Evolutionary conservation across 2,329 filamentous ascomycete species (phyloP), one percentile per base, ranked within the genome.

Genomic region (Fusarium musae): DNA sequence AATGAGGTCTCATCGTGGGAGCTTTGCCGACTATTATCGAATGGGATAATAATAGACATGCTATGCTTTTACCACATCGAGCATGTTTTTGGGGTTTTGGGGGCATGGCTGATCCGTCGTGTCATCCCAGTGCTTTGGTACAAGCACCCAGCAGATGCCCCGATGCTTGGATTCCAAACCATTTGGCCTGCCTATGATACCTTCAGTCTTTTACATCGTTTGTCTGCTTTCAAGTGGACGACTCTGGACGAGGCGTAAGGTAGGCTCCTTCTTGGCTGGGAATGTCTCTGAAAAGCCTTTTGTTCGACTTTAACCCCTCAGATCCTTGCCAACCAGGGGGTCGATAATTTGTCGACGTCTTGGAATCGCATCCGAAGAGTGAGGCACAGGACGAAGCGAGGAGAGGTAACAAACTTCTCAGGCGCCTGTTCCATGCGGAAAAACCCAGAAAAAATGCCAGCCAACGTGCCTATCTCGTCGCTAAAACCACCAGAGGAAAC

Each of bases 331-430:
- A 49, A 16, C n/a, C 37, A 21, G 19, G 36, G 58, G 58, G 37
- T 36, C 30, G 26, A 28, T 28, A 32, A 40, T 28, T 42, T 43
- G 58, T 32, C 30, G 9, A 19, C 21, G 30, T 52, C 15, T 37
- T 26, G 15, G 46, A 52, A 37, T 15, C 12, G 16, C 28, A 28
- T 43, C 16, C 21, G 32, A 32, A n/a, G 30, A 39, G 19, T 43
- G 40, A 63, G 47, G 56, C 63, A 62, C 56, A 42, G 43, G 53
- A 30, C 36, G 30, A 43, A 63, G 49, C 42, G 64, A 63, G 42
- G 56, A 50, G 47, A 50, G 32, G 49, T 10, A 37, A 28, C 32
- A 36, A 68, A 44, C n/a, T 47, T 32, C n/a, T 28, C 36, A 30
- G 19, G 19, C 50, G 44, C 17, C 32, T 61, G 19, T 40, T 19